phyloP scores from a whole-genome alignment of 768 basidiomycete genomes.

The Strobilomyces confusus region DNA sequence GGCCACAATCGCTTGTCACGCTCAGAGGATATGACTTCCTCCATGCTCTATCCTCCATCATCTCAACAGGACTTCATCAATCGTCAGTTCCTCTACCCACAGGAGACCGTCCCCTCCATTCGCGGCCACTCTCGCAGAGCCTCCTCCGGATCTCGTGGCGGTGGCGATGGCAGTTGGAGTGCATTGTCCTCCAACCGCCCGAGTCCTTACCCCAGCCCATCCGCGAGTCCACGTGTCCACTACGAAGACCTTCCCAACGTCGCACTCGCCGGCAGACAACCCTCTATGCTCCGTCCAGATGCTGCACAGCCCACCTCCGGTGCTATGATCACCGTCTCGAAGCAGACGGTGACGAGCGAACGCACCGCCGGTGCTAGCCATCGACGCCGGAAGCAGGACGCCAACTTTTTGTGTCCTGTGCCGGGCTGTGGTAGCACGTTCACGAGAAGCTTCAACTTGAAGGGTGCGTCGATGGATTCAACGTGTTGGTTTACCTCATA shows the following conservation, averaged over 20 bases:
- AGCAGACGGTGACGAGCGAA: slow-evolving; percentile 86
- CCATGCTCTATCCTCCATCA: slow-evolving; percentile 29
- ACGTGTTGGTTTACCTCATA: slow-evolving; percentile 9
- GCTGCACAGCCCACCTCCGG: slow-evolving; percentile 1
- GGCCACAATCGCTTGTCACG: slow-evolving; percentile 50
- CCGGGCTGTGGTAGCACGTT: slow-evolving; percentile 81
- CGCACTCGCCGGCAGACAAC: slow-evolving; percentile 22
- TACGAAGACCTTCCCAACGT: slow-evolving; percentile 46
- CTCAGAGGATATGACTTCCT: slow-evolving; percentile 55
- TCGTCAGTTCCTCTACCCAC: slow-evolving; percentile 42
- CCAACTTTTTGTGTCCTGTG: slow-evolving; percentile 78
- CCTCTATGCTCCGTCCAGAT: slow-evolving; percentile 25
- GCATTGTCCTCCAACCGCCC: slow-evolving; percentile 38
- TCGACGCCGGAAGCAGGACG: slow-evolving; percentile 82
- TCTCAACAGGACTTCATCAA: slow-evolving; percentile 42
- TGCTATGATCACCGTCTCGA: slow-evolving; percentile 38
- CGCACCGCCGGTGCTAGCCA: slow-evolving; percentile 86
- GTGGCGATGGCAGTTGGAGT: slow-evolving; percentile 31
- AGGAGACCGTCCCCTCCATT: slow-evolving; percentile 34
- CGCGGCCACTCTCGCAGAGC: slow-evolving; percentile 42
- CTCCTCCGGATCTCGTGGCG: slow-evolving; percentile 37
- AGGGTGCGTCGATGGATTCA: slow-evolving; percentile 46
- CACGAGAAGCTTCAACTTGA: slow-evolving; percentile 85
- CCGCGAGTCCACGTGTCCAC: slow-evolving; percentile 54
- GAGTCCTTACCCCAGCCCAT: slow-evolving; percentile 67